A percentile compares a stretch with the other conserved stretches of the same genome.
These are phyloP conservation scores for Annona cherimola DNA, from an alignment of 164 flowering plant genomes.

Conservation along the genomic window DNA sequence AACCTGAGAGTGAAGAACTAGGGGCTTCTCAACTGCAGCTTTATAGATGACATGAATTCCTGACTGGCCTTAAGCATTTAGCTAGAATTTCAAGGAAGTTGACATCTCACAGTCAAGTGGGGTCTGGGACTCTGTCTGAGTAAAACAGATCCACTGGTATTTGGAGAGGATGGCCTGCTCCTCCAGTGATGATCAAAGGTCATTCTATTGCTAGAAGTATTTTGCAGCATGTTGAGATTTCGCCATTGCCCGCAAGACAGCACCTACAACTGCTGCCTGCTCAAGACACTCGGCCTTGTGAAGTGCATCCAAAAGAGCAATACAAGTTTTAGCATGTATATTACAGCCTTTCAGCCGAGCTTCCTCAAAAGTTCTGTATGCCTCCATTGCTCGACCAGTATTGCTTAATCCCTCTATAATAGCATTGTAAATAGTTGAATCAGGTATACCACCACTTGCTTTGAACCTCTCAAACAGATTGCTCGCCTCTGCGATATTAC, in stretches of 20 bases:
- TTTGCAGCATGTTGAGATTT: slow-evolving; percentile 77
- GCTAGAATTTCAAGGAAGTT: no score
- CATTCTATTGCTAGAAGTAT: slow-evolving; percentile 22
- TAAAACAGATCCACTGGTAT: background rate
- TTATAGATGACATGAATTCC: background rate
- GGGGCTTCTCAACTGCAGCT: background rate
- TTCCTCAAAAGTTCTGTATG: slow-evolving; percentile 71
- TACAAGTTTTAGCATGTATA: slow-evolving; percentile 62
- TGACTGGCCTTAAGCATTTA: no score
- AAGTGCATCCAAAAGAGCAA: slow-evolving; percentile 73
- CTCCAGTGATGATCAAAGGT: background rate
- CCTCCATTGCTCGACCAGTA: slow-evolving; percentile 61
- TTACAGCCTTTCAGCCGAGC: slow-evolving; percentile 60
- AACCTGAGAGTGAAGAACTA: background rate
- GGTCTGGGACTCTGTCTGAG: background rate
- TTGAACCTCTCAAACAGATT: slow-evolving; percentile 65
- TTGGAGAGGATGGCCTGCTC: background rate
- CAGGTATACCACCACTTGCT: slow-evolving; percentile 68
- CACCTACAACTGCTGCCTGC: slow-evolving; percentile 91
- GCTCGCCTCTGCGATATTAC: slow-evolving; percentile 62
- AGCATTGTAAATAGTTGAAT: slow-evolving; percentile 74
- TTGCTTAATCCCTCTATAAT: slow-evolving; percentile 76
- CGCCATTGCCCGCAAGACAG: slow-evolving; percentile 73
- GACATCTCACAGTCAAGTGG: no score
- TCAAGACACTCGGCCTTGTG: slow-evolving; percentile 82